phyloP scores from a whole-genome alignment of 345 rosid species.

The rapeseed (Brassica napus) region DNA sequence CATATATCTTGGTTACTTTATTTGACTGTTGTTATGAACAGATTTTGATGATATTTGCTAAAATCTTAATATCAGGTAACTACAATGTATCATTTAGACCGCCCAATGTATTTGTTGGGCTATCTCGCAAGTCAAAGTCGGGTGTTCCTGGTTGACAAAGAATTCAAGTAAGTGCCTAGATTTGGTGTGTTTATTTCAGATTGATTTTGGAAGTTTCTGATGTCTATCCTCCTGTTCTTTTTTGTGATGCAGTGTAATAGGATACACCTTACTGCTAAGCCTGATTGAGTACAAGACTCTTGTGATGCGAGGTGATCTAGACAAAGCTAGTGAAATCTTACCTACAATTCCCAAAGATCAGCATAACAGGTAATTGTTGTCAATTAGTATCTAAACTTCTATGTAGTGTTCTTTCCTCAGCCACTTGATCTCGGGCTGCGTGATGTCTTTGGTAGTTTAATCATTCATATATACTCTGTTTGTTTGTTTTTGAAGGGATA shows the following conservation, averaged over 20 bases:
- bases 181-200: constrained; percentile 13
- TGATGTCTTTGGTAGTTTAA: constrained; percentile 7
- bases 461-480: background rate
- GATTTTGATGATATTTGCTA: background rate
- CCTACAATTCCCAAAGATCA: constrained; percentile 87
- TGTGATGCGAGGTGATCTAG: constrained; percentile 92
- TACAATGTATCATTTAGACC: constrained; percentile 98
- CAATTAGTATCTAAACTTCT: constrained; percentile 9
- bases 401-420: background rate
- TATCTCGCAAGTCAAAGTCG: constrained; percentile 98
- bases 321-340: constrained; percentile 73
- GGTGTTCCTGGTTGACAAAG: constrained; percentile 95
- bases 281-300: constrained; percentile 94
- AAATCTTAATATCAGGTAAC: constrained; percentile 59
- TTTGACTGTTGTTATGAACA: constrained; percentile 12
- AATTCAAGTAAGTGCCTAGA: constrained; percentile 74
- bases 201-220: constrained; percentile 21
- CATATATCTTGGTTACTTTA: constrained; percentile 17
- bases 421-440: background rate
- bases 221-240: constrained; percentile 16
- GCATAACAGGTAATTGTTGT: constrained; percentile 63
- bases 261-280: constrained; percentile 82
- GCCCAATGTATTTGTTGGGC: constrained; percentile 98
- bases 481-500: background rate
- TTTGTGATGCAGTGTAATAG: constrained; percentile 60